Percentiles rank a stretch among this genome's conserved stretches.
phyloP scores from a whole-genome alignment of 1,284 basidiomycete species.

The Phellopilus nigrolimitatus region DNA sequence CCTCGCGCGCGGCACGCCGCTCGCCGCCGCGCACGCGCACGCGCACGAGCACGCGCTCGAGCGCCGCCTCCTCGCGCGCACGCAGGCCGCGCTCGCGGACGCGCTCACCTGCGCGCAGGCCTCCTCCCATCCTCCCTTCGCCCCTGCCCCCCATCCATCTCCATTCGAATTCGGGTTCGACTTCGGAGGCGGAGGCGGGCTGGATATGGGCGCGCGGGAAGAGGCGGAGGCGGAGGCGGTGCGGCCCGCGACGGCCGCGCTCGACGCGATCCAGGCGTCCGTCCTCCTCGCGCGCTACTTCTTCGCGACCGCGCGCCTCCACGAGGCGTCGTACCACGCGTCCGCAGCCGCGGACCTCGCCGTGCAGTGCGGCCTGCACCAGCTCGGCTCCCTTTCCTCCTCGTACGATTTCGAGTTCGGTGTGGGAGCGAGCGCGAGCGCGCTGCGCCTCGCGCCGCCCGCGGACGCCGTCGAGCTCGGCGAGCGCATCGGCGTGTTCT shows the following conservation, averaged over 20 bases:
- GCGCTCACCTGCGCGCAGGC: constrained; percentile 35
- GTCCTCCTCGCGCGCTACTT: constrained; percentile 71
- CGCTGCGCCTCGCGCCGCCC: constrained; percentile 41
- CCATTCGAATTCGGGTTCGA: background rate
- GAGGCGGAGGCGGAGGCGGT: constrained; percentile 37
- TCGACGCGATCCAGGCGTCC: constrained; percentile 70
- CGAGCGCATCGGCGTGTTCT: constrained; percentile 39
- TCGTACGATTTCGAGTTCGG: constrained; percentile 34
- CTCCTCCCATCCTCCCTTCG: background rate
- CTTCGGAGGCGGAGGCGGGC: too few species aligned
- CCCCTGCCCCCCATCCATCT: background rate
- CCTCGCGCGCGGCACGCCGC: background rate
- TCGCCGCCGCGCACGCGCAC: constrained; percentile 33
- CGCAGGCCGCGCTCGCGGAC: constrained; percentile 55
- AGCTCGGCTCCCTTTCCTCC: constrained; percentile 33
- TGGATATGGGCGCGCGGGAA: constrained; percentile 24
- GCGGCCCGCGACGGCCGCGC: constrained; percentile 25
- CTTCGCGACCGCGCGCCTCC: constrained; percentile 61
- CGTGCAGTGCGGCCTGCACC: constrained; percentile 62
- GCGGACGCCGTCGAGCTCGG: constrained; percentile 45
- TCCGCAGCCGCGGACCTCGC: constrained; percentile 63
- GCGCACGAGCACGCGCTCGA: constrained; percentile 67
- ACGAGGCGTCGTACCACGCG: constrained; percentile 70
- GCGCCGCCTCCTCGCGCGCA: constrained; percentile 51
- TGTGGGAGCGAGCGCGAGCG: constrained; percentile 30